A percentile compares a stretch with the other conserved stretches of the same genome.
phyloP scores from a whole-genome alignment of 805 yeast genomes.

The Dipodascopsis uninucleata region DNA sequence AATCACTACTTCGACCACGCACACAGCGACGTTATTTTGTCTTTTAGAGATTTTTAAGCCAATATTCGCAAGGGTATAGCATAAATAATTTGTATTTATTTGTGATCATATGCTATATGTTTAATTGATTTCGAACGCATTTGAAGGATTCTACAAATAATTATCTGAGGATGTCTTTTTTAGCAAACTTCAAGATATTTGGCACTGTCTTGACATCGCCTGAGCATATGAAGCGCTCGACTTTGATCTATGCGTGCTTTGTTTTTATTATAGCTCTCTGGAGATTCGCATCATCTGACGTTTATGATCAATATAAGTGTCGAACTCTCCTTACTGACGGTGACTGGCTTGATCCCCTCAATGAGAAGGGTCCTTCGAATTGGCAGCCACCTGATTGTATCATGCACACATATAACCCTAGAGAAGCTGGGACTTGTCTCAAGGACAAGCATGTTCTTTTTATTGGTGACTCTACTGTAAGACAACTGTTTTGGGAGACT shows the following conservation, averaged over 20 bases:
- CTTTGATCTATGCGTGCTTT: slow-evolving; percentile 13
- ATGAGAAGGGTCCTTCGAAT: slow-evolving; percentile 16
- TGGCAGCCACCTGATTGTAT: slow-evolving; percentile 31
- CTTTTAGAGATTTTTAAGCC: no score
- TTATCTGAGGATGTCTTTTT: no score
- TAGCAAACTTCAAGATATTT: no score
- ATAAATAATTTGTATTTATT: no score
- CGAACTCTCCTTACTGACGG: slow-evolving; percentile 19
- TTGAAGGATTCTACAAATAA: no score
- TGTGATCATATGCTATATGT: no score
- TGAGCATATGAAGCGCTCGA: slow-evolving; percentile 11
- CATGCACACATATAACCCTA: slow-evolving; percentile 21
- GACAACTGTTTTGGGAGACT: slow-evolving; percentile 30
- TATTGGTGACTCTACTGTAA: slow-evolving; percentile 30
- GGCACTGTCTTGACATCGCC: background rate
- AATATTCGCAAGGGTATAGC: no score
- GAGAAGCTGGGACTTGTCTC: slow-evolving; percentile 24
- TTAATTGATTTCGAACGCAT: no score
- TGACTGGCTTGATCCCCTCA: slow-evolving; percentile 12
- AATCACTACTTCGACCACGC: no score
- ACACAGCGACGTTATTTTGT: no score
- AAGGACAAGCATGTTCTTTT: slow-evolving; percentile 24
- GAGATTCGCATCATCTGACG: slow-evolving; percentile 19
- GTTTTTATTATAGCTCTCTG: slow-evolving; percentile 20
- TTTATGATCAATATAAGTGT: slow-evolving; percentile 25